These are phyloP conservation scores for Stereum hirsutum DNA, from an alignment of 1,284 basidiomycete species.

Conservation along the genomic window DNA sequence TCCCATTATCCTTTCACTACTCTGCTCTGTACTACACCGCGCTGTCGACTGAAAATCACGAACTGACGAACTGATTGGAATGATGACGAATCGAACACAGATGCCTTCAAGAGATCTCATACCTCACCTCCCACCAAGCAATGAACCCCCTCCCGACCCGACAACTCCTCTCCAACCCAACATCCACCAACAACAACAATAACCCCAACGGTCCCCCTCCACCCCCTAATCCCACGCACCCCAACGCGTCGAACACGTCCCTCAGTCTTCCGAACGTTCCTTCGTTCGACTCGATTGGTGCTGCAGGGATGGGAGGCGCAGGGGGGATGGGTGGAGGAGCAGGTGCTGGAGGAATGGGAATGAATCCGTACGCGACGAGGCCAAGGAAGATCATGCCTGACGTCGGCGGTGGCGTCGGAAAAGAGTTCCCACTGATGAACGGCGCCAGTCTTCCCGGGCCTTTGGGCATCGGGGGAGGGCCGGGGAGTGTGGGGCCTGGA, in stretches of 20 bases:
- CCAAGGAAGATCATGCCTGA: constrained; percentile 76
- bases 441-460: constrained; percentile 43
- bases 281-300: constrained; percentile 59
- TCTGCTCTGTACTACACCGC: too few relatives aligned
- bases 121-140: constrained; percentile 92
- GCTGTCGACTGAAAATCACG: background rate
- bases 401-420: constrained; percentile 58
- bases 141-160: constrained; percentile 93
- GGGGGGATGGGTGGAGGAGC: too few relatives aligned
- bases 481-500: constrained; percentile 43
- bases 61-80: constrained; percentile 8
- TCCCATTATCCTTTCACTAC: too few relatives aligned
- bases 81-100: too few relatives aligned
- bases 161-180: constrained; percentile 59
- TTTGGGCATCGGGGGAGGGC: too few relatives aligned
- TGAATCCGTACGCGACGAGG: constrained; percentile 70
- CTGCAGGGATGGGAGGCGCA: too few relatives aligned
- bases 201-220: too few relatives aligned
- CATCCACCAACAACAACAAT: too few relatives aligned
- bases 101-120: constrained; percentile 96
- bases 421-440: constrained; percentile 63
- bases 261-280: constrained; percentile 62
- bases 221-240: too few relatives aligned
- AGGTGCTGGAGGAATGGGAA: too few relatives aligned
- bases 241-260: too few relatives aligned